These are phyloP conservation scores for Talaromyces amestolkiae DNA, from an alignment of 2,329 filamentous ascomycete genomes.

Conservation along the genomic window DNA sequence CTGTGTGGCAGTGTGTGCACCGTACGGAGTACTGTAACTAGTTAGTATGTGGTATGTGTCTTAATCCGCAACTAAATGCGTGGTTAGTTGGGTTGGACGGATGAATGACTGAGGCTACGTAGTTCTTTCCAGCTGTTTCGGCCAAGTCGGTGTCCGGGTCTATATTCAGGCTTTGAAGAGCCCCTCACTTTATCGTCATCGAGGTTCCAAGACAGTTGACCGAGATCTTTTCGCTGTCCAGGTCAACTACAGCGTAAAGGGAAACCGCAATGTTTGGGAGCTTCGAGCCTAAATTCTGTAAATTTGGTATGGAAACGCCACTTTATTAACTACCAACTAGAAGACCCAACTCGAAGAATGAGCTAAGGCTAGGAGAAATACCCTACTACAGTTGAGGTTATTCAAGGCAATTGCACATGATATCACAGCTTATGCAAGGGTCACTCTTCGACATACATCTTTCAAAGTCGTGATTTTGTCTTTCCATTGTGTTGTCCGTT, in stretches of 20 bases:
- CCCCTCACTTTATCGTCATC: neutral
- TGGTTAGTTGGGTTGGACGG: neutral
- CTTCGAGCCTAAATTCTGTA: neutral
- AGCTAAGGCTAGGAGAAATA: neutral
- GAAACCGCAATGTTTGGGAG: neutral
- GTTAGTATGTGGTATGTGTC: neutral
- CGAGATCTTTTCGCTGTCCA: neutral
- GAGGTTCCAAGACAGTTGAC: neutral
- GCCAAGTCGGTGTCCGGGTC: neutral
- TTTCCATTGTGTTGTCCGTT: neutral
- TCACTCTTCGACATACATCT: neutral
- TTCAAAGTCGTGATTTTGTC: neutral
- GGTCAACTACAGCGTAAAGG: neutral
- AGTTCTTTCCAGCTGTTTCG: neutral
- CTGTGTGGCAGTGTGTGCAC: neutral
- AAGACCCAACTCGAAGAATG: neutral
- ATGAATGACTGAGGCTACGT: neutral
- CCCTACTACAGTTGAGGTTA: neutral
- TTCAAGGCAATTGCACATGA: neutral
- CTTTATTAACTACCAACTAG: neutral
- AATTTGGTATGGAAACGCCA: neutral
- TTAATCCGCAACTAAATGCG: neutral
- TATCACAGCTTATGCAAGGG: neutral
- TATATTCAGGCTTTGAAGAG: neutral
- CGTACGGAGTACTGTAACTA: neutral